Percentiles rank a stretch among this genome's conserved stretches.
phyloP scores from a whole-genome alignment of 148 eudicot species.

The Dianthus caryophyllus region DNA sequence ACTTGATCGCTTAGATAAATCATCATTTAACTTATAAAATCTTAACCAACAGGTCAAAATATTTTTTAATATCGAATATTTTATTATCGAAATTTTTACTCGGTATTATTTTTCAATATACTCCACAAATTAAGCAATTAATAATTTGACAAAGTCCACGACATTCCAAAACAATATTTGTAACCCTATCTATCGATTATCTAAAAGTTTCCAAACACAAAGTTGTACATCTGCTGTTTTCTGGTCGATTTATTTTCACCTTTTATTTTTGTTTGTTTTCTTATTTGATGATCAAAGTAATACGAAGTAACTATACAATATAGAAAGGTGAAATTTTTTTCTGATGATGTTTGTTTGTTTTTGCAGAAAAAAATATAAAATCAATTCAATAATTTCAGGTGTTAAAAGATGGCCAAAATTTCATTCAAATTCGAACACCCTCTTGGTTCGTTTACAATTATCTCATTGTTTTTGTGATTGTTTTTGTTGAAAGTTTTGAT shows the following conservation, averaged over 20 bases:
- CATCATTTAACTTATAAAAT: too few relatives aligned
- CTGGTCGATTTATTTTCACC: not conserved
- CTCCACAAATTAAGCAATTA: too few relatives aligned
- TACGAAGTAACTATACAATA: too few relatives aligned
- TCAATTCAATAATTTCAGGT: not conserved
- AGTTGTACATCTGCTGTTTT: not conserved
- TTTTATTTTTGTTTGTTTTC: not conserved
- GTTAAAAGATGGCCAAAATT: slow-evolving; percentile 31
- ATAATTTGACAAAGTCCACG: too few relatives aligned
- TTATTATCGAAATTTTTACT: too few relatives aligned
- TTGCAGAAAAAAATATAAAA: slow-evolving; percentile 8
- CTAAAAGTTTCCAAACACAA: too few relatives aligned
- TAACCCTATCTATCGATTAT: too few relatives aligned
- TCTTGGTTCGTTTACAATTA: slow-evolving; percentile 25
- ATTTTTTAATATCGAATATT: too few relatives aligned
- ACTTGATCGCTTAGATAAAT: too few relatives aligned
- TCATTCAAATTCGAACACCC: slow-evolving; percentile 38
- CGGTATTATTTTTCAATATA: too few relatives aligned
- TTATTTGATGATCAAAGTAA: not conserved
- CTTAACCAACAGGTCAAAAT: too few relatives aligned
- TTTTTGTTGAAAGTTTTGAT: not conserved
- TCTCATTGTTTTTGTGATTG: not conserved
- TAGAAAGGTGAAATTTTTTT: not conserved
- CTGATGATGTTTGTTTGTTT: not conserved
- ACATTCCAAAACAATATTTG: too few relatives aligned